These are phyloP conservation scores for Polysphondylium violaceum DNA, from an alignment of 78 protist genomes.

Conservation along the genomic window DNA sequence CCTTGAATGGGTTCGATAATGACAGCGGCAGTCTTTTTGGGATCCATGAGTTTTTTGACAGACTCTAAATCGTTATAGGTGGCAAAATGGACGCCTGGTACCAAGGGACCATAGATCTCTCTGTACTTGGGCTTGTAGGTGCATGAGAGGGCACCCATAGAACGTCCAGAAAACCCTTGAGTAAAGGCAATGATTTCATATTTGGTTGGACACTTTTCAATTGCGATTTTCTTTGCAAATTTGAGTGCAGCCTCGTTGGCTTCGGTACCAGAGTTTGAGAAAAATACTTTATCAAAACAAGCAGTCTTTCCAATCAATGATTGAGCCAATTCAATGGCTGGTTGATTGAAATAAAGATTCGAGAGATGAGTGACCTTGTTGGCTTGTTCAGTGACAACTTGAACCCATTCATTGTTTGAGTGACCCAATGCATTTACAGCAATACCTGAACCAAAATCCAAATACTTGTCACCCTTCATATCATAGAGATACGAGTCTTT, in stretches of 20 bases:
- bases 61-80: constrained; percentile 69
- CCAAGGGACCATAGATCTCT: constrained; percentile 79
- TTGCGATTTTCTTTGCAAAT: constrained; percentile 80
- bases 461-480: constrained; percentile 77
- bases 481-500: constrained; percentile 75
- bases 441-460: constrained; percentile 88
- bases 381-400: constrained; percentile 53
- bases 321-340: constrained; percentile 77
- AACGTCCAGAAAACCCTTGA: constrained; percentile 89
- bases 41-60: background rate
- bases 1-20: constrained; percentile 91
- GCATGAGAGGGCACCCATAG: constrained; percentile 78
- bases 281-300: constrained; percentile 66
- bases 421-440: constrained; percentile 88
- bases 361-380: constrained; percentile 61
- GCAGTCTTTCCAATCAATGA: constrained; percentile 23
- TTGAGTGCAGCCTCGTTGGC: constrained; percentile 90
- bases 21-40: constrained; percentile 68
- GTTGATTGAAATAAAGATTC: constrained; percentile 81
- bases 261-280: constrained; percentile 91
- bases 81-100: constrained; percentile 83
- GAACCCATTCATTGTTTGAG: constrained; percentile 25
- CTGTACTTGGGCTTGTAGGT: constrained; percentile 81
- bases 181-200: constrained; percentile 74
- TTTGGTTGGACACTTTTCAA: constrained; percentile 12